Base-by-base conservation (phyloP, 1,284 basidiomycete genomes). In the Ustilago bromivora region DNA sequence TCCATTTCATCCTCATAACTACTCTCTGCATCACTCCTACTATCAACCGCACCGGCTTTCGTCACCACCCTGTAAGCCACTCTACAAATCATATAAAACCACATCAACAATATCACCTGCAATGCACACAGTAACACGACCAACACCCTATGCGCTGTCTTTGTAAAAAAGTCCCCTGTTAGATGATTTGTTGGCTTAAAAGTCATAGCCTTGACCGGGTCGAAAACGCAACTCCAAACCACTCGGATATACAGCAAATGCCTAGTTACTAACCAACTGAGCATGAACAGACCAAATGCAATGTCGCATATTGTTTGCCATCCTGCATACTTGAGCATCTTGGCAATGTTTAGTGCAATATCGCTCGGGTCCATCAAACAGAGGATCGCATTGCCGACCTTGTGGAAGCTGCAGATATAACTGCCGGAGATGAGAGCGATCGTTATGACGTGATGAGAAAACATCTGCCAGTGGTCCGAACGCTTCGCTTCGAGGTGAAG, bases 381-480 rank as follows among this genome's bases (percentile, higher is more conserved):
- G 89, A 97, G 92, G 67, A 97, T 91, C 53, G 94, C 88, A 78
- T 92, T 93, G 19, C 96, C 96, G 56, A 96, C 90, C 41, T 94
- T 92, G 10, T 94, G 96, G 84, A 92, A 92, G 87, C 96, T 93
- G 86, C 89, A 91, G 62, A 89, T 89, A 87, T 97, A 99, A 84
- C 93, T 95, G 35, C 88, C 85, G 38, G 89, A 86, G 87, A 98
- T 91, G 75, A 99, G 90, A 46, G 89, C 86, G 66, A 96, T 90
- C 19, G 95, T 96, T 82, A 98, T 92, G 81, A 97, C 86, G 87
- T 99, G 96, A 88, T 99, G 96, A 35, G 91, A 89, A 89, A 98
- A 93, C 96, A 98, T 99, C 87, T 98, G 95, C 86, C 89, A 89
- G 86, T 97, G 94, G 87, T 99, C 96, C 84, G 94, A 95, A 65